Evolutionary conservation across 805 yeast genomes (phyloP).

Genomic region (Yarrowia hollandica): DNA sequence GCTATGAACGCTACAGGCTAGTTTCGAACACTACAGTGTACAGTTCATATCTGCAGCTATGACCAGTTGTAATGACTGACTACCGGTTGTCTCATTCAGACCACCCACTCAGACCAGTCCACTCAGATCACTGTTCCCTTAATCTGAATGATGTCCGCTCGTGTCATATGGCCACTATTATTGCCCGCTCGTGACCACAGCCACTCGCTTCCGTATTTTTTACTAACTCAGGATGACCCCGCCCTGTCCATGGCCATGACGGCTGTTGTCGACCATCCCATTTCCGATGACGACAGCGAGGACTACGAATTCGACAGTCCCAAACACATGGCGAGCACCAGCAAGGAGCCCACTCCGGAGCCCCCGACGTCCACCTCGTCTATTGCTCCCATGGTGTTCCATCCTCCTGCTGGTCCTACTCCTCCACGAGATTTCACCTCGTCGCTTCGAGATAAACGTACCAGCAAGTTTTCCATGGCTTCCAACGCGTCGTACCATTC

Average conservation of each 20-base stretch:
- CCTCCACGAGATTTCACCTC: neutral
- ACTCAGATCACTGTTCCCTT: no score
- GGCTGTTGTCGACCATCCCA: conserved; percentile 12
- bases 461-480: conserved; percentile 6
- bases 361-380: neutral
- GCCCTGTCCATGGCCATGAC: conserved; percentile 14
- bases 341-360: conserved; percentile 13
- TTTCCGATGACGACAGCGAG: conserved; percentile 7
- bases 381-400: conserved; percentile 6
- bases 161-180: no score
- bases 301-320: conserved; percentile 4
- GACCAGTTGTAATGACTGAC: no score
- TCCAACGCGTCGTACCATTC: conserved; percentile 15
- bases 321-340: neutral
- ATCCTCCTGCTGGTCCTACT: neutral
- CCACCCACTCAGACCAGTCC: no score
- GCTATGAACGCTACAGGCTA: no score
- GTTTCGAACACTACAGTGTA: no score
- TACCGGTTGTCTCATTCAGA: no score
- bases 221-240: conserved; percentile 26
- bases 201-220: neutral
- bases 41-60: no score
- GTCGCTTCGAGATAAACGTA: neutral
- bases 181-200: no score
- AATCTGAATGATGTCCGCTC: no score